A percentile compares a stretch with the other conserved stretches of the same genome.
phyloP scores from a whole-genome alignment of 768 basidiomycete species.

The Dentipellis sp. region DNA sequence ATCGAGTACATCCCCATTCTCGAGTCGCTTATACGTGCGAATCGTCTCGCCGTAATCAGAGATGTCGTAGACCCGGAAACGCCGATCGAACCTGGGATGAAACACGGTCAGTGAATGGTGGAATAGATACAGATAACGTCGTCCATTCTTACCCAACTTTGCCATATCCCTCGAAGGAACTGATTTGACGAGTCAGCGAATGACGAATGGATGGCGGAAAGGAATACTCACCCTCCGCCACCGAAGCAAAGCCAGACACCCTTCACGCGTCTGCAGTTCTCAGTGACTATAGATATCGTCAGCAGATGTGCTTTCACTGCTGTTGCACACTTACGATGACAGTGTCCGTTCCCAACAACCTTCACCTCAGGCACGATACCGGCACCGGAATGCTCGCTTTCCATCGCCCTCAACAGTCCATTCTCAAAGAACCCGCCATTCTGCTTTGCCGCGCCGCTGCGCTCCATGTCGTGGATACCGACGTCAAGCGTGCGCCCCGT shows the following conservation, averaged over 20 bases:
- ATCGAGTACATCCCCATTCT: conserved; percentile 59
- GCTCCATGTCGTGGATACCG: conserved; percentile 55
- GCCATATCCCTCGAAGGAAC: conserved; percentile 78
- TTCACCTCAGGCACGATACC: conserved; percentile 63
- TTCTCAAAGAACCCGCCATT: conserved; percentile 83
- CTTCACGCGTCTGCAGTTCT: conserved; percentile 77
- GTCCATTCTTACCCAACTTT: conserved; percentile 48
- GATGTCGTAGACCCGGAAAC: conserved; percentile 84
- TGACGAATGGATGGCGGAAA: conserved; percentile 1
- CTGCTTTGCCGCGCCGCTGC: conserved; percentile 50
- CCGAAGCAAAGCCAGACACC: conserved; percentile 92
- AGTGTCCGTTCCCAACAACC: conserved; percentile 85
- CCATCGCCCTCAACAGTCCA: conserved; percentile 61
- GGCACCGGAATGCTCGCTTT: conserved; percentile 52
- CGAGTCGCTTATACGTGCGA: conserved; percentile 76
- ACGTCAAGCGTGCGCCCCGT: conserved; percentile 60
- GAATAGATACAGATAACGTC: neutral
- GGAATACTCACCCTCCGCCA: conserved; percentile 58
- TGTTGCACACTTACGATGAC: conserved; percentile 51
- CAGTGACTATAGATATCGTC: conserved; percentile 47
- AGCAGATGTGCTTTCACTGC: conserved; percentile 12
- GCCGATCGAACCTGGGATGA: conserved; percentile 68
- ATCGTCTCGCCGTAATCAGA: conserved; percentile 90
- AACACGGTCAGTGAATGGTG: conserved; percentile 1
- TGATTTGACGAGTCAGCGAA: conserved; percentile 19